A percentile compares a stretch with the other conserved stretches of the same genome.
Evolutionary conservation across 345 rosid species (phyloP).

Genomic region (Syzygium oleosum): DNA sequence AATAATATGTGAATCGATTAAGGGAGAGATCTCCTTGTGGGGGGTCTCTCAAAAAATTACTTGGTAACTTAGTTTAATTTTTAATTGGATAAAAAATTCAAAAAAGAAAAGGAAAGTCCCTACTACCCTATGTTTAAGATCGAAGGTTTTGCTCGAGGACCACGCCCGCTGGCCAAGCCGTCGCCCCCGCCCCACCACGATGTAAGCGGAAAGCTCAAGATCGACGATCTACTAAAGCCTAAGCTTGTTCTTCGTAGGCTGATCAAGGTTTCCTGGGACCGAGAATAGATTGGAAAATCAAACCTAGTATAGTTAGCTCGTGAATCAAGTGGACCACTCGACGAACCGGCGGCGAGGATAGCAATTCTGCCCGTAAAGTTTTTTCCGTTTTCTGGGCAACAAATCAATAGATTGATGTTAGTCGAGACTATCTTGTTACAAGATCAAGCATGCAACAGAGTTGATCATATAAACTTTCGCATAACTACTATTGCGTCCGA

Average conservation of each 20-base stretch:
- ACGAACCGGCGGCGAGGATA: not conserved
- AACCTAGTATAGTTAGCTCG: not conserved
- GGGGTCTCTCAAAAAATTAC: not conserved
- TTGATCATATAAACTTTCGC: too few relatives aligned
- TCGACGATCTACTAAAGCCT: not conserved
- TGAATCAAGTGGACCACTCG: not conserved
- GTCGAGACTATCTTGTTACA: too few relatives aligned
- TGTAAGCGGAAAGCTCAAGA: not conserved
- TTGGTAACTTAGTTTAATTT: not conserved
- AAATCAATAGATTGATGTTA: too few relatives aligned
- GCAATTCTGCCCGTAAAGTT: too few relatives aligned
- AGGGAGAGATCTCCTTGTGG: not conserved
- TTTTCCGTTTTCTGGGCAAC: too few relatives aligned
- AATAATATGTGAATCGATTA: not conserved
- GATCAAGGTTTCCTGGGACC: not conserved
- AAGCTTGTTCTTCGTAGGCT: not conserved
- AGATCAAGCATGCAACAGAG: too few relatives aligned
- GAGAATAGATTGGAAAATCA: not conserved
- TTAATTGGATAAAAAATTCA: too few relatives aligned
- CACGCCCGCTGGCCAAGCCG: rapidly evolving
- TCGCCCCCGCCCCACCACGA: not conserved
- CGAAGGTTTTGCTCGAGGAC: too few relatives aligned
- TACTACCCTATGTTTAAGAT: too few relatives aligned
- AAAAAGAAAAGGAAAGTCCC: too few relatives aligned
- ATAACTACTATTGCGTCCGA: too few relatives aligned